Conservation (phyloP, 805 yeast species). For the Helenozyma baotianmanensis region DNA sequence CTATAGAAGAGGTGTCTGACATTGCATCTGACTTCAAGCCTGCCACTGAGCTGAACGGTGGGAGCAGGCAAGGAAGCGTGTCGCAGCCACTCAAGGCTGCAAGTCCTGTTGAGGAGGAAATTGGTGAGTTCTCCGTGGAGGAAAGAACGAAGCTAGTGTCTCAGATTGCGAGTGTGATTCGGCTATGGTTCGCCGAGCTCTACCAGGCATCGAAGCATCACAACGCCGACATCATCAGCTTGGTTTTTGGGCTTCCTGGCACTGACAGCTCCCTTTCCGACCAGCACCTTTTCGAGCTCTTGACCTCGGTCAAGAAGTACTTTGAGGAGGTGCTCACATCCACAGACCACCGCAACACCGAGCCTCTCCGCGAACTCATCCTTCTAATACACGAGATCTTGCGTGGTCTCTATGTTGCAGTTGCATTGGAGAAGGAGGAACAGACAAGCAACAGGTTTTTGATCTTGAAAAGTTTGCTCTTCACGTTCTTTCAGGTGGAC, state of each 20-base stretch:
- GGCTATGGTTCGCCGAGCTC: slow-evolving; percentile 19
- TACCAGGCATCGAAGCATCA: slow-evolving; percentile 4
- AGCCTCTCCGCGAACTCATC: slow-evolving; percentile 23
- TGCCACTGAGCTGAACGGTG: too few relatives aligned
- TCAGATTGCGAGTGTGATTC: slow-evolving; percentile 20
- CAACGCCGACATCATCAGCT: slow-evolving; percentile 11
- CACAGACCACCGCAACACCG: slow-evolving; percentile 11
- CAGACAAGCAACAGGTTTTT: slow-evolving; percentile 13
- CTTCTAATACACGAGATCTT: slow-evolving; percentile 23
- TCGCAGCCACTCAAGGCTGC: too few relatives aligned
- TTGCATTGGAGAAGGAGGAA: slow-evolving; percentile 9
- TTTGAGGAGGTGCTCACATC: slow-evolving; percentile 11
- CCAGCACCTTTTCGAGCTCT: slow-evolving; percentile 12
- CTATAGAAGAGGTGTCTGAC: too few relatives aligned
- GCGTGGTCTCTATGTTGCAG: slow-evolving; percentile 16
- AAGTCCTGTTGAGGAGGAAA: slow-evolving; percentile 14
- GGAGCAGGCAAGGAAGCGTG: too few relatives aligned
- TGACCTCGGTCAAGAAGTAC: slow-evolving; percentile 15
- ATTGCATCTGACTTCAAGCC: too few relatives aligned
- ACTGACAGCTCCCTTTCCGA: slow-evolving; percentile 12
- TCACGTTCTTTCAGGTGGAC: slow-evolving; percentile 21
- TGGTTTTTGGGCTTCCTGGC: slow-evolving; percentile 19
- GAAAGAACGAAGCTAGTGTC: slow-evolving; percentile 12
- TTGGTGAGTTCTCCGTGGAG: slow-evolving; percentile 19
- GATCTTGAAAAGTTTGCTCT: slow-evolving; percentile 20